Base-by-base conservation (phyloP, 352 stramenopile genomes). In the Phytophthora pseudosyringae region DNA sequence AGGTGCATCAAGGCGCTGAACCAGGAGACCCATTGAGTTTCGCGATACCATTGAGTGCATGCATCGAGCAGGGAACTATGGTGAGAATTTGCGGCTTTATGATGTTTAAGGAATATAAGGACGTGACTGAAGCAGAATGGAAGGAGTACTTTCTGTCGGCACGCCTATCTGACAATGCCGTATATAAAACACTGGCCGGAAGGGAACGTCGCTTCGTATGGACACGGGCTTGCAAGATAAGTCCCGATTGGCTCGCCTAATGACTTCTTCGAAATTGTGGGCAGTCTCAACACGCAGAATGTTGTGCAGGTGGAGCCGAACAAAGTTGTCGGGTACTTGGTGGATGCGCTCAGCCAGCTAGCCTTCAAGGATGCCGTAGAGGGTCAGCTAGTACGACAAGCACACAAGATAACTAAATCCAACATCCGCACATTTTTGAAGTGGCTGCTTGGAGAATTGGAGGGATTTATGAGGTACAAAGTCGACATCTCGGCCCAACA, bases 261-360 rank as follows among this genome's bases (percentile, higher is more conserved):
- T 60, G 48, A 59, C 0, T 54, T 54, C 32, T 66, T 54, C 16
- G 48, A 67, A 4, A 67, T 60, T 1, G 6, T 67, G 3, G 59
- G 61, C 11, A 13, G 16, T 16, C 25, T 67, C 3, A 67, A 67
- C 36, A 33, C 33, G 41, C 21, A 48, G 21, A 10, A 48, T 18
- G 12, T 31, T 16, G 7, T 48, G 4, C 21, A 48, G 13, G 7
- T 5, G 3, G 18, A 48, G 9, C 41, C 21, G 6, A 48, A 49
- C 25, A 49, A 49, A 21, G 41, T 32, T 13, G 21, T 32, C 2
- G 41, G 41, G 41, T 32, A 32, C 18, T 47, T 47, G n/a, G 41
- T 47, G 6, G 41, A 33, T 15, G 40, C 40, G 13, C 9, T 46
- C 4, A 9, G 16, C 18, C 41, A 9, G 11, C 41, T 3, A 3